phyloP scores from a whole-genome alignment of 2,329 filamentous ascomycete genomes.

The Apiospora marii region DNA sequence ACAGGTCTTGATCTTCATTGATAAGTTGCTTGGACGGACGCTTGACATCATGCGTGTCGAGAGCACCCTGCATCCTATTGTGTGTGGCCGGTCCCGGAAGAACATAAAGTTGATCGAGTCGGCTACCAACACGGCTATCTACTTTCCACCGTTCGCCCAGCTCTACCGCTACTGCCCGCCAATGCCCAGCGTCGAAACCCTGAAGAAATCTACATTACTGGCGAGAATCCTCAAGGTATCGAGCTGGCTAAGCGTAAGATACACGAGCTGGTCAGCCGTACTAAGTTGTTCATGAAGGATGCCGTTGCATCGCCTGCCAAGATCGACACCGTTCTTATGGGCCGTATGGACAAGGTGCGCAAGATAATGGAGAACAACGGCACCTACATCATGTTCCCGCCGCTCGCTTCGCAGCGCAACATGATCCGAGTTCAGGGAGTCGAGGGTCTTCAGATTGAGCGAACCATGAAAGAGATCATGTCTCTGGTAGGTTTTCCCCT shows the following conservation, averaged over 20 bases:
- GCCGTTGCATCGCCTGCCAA: constrained; percentile 89
- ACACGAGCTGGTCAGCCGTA: constrained; percentile 81
- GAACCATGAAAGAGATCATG: constrained; percentile 96
- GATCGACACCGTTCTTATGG: constrained; percentile 91
- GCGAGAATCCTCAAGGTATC: constrained; percentile 84
- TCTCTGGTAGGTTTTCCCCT: constrained; percentile 69
- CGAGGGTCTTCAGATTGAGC: constrained; percentile 92
- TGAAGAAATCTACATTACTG: constrained; percentile 94
- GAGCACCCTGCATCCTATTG: constrained; percentile 79
- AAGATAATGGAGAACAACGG: constrained; percentile 98
- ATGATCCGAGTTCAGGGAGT: constrained; percentile 90
- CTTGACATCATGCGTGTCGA: constrained; percentile 43
- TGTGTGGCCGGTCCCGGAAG: constrained; percentile 92
- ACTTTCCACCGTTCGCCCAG: constrained; percentile 93
- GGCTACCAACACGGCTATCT: constrained; percentile 93
- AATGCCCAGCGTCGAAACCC: constrained; percentile 84
- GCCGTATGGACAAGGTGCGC: constrained; percentile 92
- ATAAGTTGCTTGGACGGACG: constrained; percentile 68
- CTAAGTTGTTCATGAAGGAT: constrained; percentile 90
- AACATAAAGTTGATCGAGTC: constrained; percentile 99
- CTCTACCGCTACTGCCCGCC: constrained; percentile 88
- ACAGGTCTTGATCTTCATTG: constrained; percentile 94
- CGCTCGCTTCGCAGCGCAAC: constrained; percentile 83
- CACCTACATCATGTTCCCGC: constrained; percentile 91
- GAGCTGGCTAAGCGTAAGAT: constrained; percentile 89